These are phyloP conservation scores for Rhizopogon roseolus DNA, from an alignment of 768 basidiomycete species.

Conservation along the genomic window DNA sequence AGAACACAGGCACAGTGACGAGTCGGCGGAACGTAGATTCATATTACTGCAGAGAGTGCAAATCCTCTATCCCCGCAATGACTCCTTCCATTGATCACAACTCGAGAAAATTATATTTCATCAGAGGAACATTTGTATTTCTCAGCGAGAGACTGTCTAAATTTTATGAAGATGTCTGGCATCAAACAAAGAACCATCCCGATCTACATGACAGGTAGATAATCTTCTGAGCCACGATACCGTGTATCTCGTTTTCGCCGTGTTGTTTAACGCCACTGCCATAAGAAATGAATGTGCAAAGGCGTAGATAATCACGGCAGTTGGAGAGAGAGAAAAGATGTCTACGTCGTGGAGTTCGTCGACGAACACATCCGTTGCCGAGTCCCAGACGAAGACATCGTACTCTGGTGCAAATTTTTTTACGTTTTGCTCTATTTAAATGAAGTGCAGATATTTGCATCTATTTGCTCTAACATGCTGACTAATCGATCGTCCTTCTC, in stretches of 20 bases:
- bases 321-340: background rate
- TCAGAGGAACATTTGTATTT: background rate
- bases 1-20: constrained; percentile 16
- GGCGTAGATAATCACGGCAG: constrained; percentile 65
- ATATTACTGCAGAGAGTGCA: background rate
- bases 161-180: constrained; percentile 13
- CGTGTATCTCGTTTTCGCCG: constrained; percentile 44
- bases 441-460: background rate
- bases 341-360: background rate
- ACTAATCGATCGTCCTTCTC: background rate
- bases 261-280: constrained; percentile 66
- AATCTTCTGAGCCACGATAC: constrained; percentile 46
- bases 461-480: background rate
- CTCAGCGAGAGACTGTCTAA: background rate
- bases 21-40: background rate
- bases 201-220: constrained; percentile 44
- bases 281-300: constrained; percentile 33
- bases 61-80: background rate
- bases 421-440: background rate
- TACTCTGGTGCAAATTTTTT: background rate
- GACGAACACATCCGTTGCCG: background rate
- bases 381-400: background rate
- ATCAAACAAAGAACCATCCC: constrained; percentile 27
- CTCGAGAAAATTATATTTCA: background rate
- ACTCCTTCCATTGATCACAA: background rate